Base-by-base conservation (phyloP, 305 asterid genomes). In the Stenogyne calaminthoides region DNA sequence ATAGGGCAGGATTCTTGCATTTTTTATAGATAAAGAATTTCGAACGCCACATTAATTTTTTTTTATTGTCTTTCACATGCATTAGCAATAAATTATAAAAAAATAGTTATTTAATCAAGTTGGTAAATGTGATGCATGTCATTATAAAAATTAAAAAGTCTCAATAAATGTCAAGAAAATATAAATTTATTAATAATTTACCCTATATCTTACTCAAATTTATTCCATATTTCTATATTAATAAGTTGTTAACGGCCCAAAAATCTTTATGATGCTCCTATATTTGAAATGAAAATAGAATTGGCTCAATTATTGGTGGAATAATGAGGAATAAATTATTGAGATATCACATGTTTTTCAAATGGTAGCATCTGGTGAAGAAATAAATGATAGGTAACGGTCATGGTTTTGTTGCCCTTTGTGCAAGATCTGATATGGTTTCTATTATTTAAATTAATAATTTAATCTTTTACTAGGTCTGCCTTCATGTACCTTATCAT, bases 311-410 rank as follows among this genome's bases (percentile, higher is more conserved):
- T 62, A 72, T 56, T 42, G 37, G 6, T 40, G 47, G 27, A 7
- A 16, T 15, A 49, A 49, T 67, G 32, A 49, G 36, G 15, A 27
- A 44, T 52, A 10, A 37, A 70, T 25, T 2, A 42, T 7, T 64
- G 34, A 19, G 54, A 46, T 47, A 11, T 25, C 37, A 5, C 42
- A 5, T 62, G 60, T 52, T 18, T 64, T 65, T 64, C 8, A 58
- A 58, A 58, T 57, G 36, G 37, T 37, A 54, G 71, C 56, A 61
- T 75, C 51, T 16, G 64, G 60, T 34, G 25, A 27, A 16, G 72
- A 71, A 71, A 75, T 66, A 66, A 71, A 71, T 75, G 75, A 52
- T 60, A 19, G 16, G 79, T 22, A 75, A 75, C 77, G 83, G 80
- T 75, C 78, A 59, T 39, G 51, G 54, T 27, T 75, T 58, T 74